These are phyloP conservation scores for Yarrowia divulgata DNA, from an alignment of 805 yeast genomes.

Conservation along the genomic window DNA sequence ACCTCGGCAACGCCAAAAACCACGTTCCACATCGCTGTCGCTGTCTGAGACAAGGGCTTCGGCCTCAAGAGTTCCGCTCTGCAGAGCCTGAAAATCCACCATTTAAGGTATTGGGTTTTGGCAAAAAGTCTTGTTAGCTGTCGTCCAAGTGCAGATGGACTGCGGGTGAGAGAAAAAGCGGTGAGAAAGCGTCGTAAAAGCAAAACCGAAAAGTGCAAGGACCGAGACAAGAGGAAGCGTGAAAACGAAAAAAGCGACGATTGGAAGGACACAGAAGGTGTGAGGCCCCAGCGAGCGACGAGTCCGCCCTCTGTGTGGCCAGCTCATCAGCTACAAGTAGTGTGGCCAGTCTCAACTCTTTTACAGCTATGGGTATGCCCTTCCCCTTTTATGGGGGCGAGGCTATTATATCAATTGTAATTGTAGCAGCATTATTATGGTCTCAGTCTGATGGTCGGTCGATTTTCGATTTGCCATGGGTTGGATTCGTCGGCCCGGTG, in stretches of 20 bases:
- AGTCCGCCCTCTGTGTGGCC: neutral
- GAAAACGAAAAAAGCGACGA: conserved; percentile 4
- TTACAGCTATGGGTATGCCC: too few relatives aligned
- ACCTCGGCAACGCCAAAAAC: neutral
- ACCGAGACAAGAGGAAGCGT: neutral
- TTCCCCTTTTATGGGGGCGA: too few relatives aligned
- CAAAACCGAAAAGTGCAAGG: conserved; percentile 2
- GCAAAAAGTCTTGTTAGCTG: conserved; percentile 8
- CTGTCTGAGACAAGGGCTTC: conserved; percentile 12
- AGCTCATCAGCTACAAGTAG: too few relatives aligned
- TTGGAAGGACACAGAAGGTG: conserved; percentile 6
- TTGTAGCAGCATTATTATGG: neutral
- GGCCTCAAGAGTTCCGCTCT: conserved; percentile 10
- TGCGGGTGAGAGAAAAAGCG: conserved; percentile 24
- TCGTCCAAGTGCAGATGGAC: conserved; percentile 16
- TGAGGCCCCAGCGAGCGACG: neutral
- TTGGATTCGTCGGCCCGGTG: too few relatives aligned
- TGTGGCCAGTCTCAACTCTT: neutral
- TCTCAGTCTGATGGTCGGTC: too few relatives aligned
- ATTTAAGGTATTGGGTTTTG: conserved; percentile 1
- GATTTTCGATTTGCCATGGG: too few relatives aligned
- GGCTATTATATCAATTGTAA: too few relatives aligned
- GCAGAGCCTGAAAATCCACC: conserved; percentile 10
- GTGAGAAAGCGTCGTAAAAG: conserved; percentile 27
- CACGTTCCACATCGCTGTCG: neutral